phyloP scores from a whole-genome alignment of 1,284 basidiomycete genomes.

The Earliella scabrosa region DNA sequence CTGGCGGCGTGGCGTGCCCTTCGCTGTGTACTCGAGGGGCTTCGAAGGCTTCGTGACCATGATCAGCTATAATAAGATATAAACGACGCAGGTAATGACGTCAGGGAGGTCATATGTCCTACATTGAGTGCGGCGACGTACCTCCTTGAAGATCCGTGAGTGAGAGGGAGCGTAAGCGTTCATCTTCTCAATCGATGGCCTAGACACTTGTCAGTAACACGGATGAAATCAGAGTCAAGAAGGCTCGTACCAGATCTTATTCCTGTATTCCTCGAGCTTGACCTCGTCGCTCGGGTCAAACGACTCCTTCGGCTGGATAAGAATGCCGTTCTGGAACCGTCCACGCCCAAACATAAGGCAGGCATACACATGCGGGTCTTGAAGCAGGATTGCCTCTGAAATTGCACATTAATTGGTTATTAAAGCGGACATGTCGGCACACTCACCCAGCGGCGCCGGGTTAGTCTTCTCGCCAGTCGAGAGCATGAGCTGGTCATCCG shows the following conservation, averaged over 20 bases:
- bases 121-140: no score
- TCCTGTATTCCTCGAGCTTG: slow-evolving; percentile 30
- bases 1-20: slow-evolving; percentile 35
- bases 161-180: slow-evolving; percentile 44
- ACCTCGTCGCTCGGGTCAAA: slow-evolving; percentile 31
- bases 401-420: background rate
- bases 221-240: background rate
- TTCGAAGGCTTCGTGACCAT: slow-evolving; percentile 30
- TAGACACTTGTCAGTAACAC: slow-evolving; percentile 24
- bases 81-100: no score
- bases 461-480: slow-evolving; percentile 53
- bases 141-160: slow-evolving; percentile 42
- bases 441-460: slow-evolving; percentile 36
- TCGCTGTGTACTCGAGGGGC: slow-evolving; percentile 38
- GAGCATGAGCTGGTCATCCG: slow-evolving; percentile 57
- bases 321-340: slow-evolving; percentile 39
- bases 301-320: slow-evolving; percentile 31
- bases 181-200: slow-evolving; percentile 39
- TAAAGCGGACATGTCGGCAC: background rate
- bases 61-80: slow-evolving; percentile 31
- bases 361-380: slow-evolving; percentile 31
- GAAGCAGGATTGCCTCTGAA: slow-evolving; percentile 34
- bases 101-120: no score
- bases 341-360: slow-evolving; percentile 45
- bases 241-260: slow-evolving; percentile 35